Base-by-base conservation (phyloP, 23 red algal genomes). In the Gracilaria gracilis region DNA sequence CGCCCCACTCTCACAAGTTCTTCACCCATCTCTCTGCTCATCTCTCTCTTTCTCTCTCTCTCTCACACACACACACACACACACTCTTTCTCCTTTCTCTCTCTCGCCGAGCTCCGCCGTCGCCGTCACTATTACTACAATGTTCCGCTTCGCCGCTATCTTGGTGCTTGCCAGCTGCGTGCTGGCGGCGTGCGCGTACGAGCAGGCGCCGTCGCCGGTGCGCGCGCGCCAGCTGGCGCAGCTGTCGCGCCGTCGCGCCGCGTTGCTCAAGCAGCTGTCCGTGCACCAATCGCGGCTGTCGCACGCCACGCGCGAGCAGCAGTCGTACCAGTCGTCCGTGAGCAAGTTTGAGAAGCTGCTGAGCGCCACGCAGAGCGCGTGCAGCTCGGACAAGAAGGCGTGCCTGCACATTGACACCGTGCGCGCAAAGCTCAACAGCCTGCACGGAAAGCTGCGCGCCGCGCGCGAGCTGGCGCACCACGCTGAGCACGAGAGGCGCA, bases 191-290 rank as follows among this genome's bases (percentile, higher is more conserved):
- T 9, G 13, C 28, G 65, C 28, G 2, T 70, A 70, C 65, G 24
- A 70, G 17, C 65, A 36, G 31, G 65, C 35, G 17, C 35, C 65
- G 14, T 70, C 65, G 15, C 65, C 65, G 4, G 17, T 36, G 35
- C 65, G 65, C 23, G 65, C 65, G 14, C 65, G 65, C 65, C 65
- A 70, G 65, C 28, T 70, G 31, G 65, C 65, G 12, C 12, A 28
- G 35, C 65, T 70, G 17, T 38, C 28, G 14, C 35, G 31, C 35
- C 65, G 65, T 35, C 65, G 65, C 35, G 4, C 65, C 31, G 35
- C 15, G 24, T 8, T 70, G 15, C 65, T 70, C 28, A 70, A 28
- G 17, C 65, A 38, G 28, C 65, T 70, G 12, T 70, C 65, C 4
- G 3, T 17, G 35, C 31, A 70, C 35, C 65, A 70, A 9, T 38